Conservation (phyloP, 148 eudicot genomes). For the Nepenthes gracilis region DNA sequence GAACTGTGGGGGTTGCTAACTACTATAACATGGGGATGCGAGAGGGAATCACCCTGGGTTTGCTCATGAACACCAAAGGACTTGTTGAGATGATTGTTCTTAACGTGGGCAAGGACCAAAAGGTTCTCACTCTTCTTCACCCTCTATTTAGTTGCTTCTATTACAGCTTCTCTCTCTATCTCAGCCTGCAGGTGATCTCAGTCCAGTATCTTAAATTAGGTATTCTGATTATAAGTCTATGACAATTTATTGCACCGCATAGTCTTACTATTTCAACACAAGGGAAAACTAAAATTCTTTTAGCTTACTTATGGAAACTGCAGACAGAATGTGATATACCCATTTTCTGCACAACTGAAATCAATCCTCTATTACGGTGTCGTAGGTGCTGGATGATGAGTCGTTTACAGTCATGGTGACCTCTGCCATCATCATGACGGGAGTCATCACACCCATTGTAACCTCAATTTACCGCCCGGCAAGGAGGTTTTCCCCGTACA, state of each 20-base stretch:
- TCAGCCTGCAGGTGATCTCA: too few species aligned
- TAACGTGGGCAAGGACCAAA: slow-evolving; percentile 91
- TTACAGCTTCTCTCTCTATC: too few species aligned
- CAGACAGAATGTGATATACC: not conserved
- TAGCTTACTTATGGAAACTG: not conserved
- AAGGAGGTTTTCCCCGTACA: slow-evolving; percentile 47
- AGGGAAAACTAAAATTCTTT: not conserved
- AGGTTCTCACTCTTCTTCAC: slow-evolving; percentile 23
- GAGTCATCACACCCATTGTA: slow-evolving; percentile 42
- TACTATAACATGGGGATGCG: slow-evolving; percentile 43
- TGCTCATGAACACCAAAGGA: slow-evolving; percentile 78
- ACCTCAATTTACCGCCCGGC: slow-evolving; percentile 60
- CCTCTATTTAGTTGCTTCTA: too few species aligned
- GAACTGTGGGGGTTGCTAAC: slow-evolving; percentile 28
- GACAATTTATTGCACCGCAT: too few species aligned
- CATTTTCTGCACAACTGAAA: not conserved
- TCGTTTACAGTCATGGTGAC: slow-evolving; percentile 74
- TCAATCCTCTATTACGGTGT: not conserved
- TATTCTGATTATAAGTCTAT: too few species aligned
- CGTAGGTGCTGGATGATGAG: slow-evolving; percentile 60
- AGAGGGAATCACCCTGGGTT: slow-evolving; percentile 52
- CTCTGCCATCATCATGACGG: slow-evolving; percentile 39
- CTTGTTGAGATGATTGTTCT: slow-evolving; percentile 91
- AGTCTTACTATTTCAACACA: too few species aligned
- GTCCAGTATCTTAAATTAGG: too few species aligned